A percentile compares a stretch with the other conserved stretches of the same genome.
phyloP scores from a whole-genome alignment of 75 land plant species.

The Adiantum capillusveneris region DNA sequence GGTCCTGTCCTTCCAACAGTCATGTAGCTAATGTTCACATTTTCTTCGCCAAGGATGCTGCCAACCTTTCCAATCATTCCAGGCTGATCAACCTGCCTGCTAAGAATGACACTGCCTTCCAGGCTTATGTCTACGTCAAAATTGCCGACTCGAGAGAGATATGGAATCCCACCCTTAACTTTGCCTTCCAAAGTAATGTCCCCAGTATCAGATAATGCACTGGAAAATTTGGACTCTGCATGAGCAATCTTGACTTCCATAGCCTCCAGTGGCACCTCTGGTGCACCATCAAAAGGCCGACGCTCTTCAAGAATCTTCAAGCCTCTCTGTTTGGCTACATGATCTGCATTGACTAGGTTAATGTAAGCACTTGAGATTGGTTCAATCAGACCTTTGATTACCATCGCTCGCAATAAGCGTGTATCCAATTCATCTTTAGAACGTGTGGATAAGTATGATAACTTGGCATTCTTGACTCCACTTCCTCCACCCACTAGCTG shows the following conservation, averaged over 20 bases:
- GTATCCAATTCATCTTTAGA: slow-evolving; percentile 81
- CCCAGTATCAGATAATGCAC: slow-evolving; percentile 57
- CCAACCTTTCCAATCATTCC: slow-evolving; percentile 88
- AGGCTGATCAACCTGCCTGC: slow-evolving; percentile 87
- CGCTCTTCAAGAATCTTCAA: slow-evolving; percentile 67
- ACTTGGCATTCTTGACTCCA: slow-evolving; percentile 68
- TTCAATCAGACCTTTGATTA: slow-evolving; percentile 77
- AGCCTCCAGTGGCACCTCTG: slow-evolving; percentile 53
- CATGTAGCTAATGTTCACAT: slow-evolving; percentile 90
- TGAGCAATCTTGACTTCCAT: slow-evolving; percentile 61
- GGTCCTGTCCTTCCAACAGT: slow-evolving; percentile 71
- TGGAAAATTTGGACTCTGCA: slow-evolving; percentile 69
- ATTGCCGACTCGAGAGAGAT: slow-evolving; percentile 60
- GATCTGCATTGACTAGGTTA: slow-evolving; percentile 87
- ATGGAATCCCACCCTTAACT: slow-evolving; percentile 67
- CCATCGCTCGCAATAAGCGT: slow-evolving; percentile 81
- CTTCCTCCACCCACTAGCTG: slow-evolving; percentile 65
- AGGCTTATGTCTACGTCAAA: slow-evolving; percentile 76
- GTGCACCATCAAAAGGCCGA: slow-evolving; percentile 43
- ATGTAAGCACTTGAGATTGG: slow-evolving; percentile 66
- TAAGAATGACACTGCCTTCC: slow-evolving; percentile 71
- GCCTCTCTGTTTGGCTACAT: slow-evolving; percentile 78
- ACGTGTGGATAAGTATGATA: slow-evolving; percentile 57
- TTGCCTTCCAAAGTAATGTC: slow-evolving; percentile 58
- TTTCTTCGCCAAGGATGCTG: slow-evolving; percentile 54